Conservation (phyloP, 2,329 filamentous ascomycete genomes). For the Bipolaris gigantea region DNA sequence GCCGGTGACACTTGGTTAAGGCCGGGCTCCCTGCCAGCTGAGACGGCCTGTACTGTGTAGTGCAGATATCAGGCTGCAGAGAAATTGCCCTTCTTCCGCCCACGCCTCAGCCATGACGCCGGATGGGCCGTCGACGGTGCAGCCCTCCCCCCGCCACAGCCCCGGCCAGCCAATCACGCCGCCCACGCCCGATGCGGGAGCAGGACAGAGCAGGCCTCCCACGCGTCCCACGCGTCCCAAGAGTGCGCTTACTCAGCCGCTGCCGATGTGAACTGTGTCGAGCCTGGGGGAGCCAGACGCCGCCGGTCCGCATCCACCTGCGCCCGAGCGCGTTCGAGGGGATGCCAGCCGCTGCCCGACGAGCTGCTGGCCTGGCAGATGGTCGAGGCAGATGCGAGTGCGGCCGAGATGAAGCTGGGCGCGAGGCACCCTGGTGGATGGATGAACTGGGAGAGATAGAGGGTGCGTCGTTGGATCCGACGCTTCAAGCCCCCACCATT, state of each 20-base stretch:
- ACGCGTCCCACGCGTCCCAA: no score
- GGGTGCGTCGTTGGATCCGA: constrained; percentile 3
- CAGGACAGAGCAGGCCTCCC: constrained; percentile 16
- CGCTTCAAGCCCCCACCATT: constrained; percentile 20
- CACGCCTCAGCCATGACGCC: constrained; percentile 32
- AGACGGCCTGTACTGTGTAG: constrained; percentile 31
- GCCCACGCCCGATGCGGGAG: constrained; percentile 26
- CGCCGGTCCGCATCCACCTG: not conserved
- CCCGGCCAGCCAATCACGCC: constrained; percentile 31
- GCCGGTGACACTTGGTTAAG: constrained; percentile 30
- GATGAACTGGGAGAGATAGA: constrained; percentile 10
- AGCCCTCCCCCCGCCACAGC: constrained; percentile 34
- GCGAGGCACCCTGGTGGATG: constrained; percentile 22
- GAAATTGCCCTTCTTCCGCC: constrained; percentile 36
- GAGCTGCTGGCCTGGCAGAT: not conserved
- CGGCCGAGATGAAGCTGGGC: constrained; percentile 1
- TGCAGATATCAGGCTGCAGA: constrained; percentile 38
- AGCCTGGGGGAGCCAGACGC: not conserved
- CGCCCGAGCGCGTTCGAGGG: not conserved
- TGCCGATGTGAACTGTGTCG: constrained; percentile 15
- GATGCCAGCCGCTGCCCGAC: not conserved
- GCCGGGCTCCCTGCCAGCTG: constrained; percentile 36
- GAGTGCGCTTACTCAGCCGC: constrained; percentile 22
- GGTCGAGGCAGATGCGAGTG: not conserved
- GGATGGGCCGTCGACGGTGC: constrained; percentile 32